Base-by-base conservation (phyloP, 768 basidiomycete species). In the Amanita phalloides region DNA sequence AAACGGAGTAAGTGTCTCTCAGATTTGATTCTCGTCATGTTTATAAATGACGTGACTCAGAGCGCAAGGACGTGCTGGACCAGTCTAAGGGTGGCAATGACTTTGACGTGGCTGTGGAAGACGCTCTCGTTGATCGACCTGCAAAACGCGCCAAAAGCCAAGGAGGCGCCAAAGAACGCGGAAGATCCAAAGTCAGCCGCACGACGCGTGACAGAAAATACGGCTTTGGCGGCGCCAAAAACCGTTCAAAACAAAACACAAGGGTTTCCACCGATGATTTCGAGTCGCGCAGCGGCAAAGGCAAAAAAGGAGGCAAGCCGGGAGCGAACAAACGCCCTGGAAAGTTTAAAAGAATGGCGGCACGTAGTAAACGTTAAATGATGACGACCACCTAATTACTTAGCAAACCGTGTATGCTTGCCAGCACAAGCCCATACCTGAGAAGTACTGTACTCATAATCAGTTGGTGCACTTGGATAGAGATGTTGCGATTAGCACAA, bases 91-190 rank as follows among this genome's bases (percentile, higher is more conserved):
- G 65, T 43, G 73, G 65, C 14, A 82, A 81, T 49, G 84, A 79
- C 26, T 96, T 96, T 61, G 92, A 94, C 60, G 76, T 97, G 53
- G 86, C 87, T 0, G 81, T 96, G 33, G 92, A 98, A 63, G 89
- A 95, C 54, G 91, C 90, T 8, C 81, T 94, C 58, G 67, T 83
- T 26, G 83, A 86, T 58, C 78, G 78, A 11, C 85, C 86, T 9
- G 61, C 72, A 4, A 73, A 80, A 52, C 85, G 86, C 51, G 66
- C 69, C 30, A 73, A 68, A 49, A 59, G 64, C 6, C 56, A 61
- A 21, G 60, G 59, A 5, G 65, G 86, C 51, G 66, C 69, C 32
- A 73, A 68, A 48, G 60, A 64, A 5, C 56, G 61, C 20, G 60
- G 59, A 4, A 65, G 66, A 30, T 76, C 76, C n/a, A 62, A 68